Evolutionary conservation across 2,329 filamentous ascomycete genomes (phyloP), one percentile per base, ranked within the genome.

Genomic region (Neonectria hederae): DNA sequence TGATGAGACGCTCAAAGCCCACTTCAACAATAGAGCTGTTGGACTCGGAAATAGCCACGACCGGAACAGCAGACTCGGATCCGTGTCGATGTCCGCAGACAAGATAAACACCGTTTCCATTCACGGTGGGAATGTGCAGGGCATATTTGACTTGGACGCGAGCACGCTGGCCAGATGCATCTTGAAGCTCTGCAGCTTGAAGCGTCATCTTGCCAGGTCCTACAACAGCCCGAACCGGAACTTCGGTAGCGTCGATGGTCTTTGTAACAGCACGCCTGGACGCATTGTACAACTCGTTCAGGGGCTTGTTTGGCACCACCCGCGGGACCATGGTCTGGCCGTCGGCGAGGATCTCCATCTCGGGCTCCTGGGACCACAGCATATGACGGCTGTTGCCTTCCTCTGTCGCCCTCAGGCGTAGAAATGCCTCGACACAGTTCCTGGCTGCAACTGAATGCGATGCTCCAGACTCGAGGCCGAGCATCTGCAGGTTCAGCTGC

Each of bases 341-440:
- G 22, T 66, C 56, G 10, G 52, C 55, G n/a, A 63, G 59, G 46
- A 64, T 58, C 49, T 58, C 54, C 35, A 55, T 43, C 30, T 66
- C 64, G 5, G 55, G 49, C 42, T 66, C 64, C n/a, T 57, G 46
- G 2, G 57, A 54, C 64, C 64, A 66, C 7, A 66, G 42, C 35
- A 61, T 61, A 4, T 55, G 38, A 17, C 22, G 17, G 17, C 2
- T 57, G 26, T 8, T 49, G 11, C 62, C 51, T 10, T 61, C 51
- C 21, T 57, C 43, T 1, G 45, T 35, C 11, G 40, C 46, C 10
- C 43, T 51, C 21, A 65, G 40, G 2, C 62, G 43, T 3, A 65
- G 21, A 52, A 65, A 65, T 4, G 40, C 26, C 14, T 61, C 56
- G 42, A 61, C 46, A 11, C 54, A 58, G 38, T 51, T 46, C 19